phyloP scores from a whole-genome alignment of 352 stramenopile genomes.

The Pythium sukuiense region DNA sequence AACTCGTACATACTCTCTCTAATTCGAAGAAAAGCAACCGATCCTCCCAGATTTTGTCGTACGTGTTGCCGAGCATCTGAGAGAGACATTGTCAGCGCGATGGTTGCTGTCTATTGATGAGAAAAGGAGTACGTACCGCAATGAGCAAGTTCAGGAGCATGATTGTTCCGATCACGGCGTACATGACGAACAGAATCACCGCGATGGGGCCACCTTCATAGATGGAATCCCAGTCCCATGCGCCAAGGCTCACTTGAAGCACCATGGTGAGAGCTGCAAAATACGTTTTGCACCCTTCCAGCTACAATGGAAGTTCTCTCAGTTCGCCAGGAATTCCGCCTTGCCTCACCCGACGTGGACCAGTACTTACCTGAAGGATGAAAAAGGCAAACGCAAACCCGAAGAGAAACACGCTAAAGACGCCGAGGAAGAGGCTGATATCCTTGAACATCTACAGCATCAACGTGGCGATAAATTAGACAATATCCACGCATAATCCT shows the following conservation, averaged over 20 bases:
- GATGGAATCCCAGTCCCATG: slow-evolving; percentile 76
- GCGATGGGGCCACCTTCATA: slow-evolving; percentile 68
- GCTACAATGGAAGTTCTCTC: slow-evolving; percentile 26
- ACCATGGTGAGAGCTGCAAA: slow-evolving; percentile 55
- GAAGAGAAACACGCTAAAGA: slow-evolving; percentile 72
- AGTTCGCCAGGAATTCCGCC: neutral
- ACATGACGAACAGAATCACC: slow-evolving; percentile 69
- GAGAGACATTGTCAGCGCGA: neutral
- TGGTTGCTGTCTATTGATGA: neutral
- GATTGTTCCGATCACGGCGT: slow-evolving; percentile 77
- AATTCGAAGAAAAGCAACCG: slow-evolving; percentile 79
- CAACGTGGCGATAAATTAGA: neutral
- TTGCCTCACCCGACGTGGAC: no score
- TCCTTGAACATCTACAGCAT: slow-evolving; percentile 74
- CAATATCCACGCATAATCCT: neutral
- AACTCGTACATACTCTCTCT: slow-evolving; percentile 44
- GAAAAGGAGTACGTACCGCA: slow-evolving; percentile 40
- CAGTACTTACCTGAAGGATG: slow-evolving; percentile 61
- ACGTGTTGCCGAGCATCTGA: slow-evolving; percentile 84
- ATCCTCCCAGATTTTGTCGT: slow-evolving; percentile 87
- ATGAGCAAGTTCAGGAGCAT: slow-evolving; percentile 83
- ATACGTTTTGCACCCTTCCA: slow-evolving; percentile 70
- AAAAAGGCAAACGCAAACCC: slow-evolving; percentile 83
- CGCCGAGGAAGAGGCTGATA: slow-evolving; percentile 70
- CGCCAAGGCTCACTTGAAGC: slow-evolving; percentile 72